Conservation (phyloP, 192 early-diverging fungal species). For the Backusella luteola region DNA sequence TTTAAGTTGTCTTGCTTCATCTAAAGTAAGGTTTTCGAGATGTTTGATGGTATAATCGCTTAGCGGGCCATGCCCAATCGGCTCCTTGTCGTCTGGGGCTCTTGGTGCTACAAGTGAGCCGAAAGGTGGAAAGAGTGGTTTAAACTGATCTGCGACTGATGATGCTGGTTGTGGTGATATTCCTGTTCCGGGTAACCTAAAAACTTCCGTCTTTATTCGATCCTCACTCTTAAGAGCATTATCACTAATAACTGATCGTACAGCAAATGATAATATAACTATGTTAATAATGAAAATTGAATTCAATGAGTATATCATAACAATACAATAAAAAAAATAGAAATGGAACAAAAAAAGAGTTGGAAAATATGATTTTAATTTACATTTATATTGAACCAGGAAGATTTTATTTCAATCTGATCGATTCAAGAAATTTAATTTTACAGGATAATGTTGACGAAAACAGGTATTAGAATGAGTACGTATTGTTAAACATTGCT, state of each 20-base stretch:
- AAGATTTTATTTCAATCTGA: background rate
- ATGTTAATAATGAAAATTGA: background rate
- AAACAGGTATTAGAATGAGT: background rate
- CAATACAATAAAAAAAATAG: background rate
- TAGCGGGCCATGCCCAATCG: background rate
- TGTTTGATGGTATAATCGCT: background rate
- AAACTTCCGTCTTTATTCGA: background rate
- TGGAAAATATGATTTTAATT: background rate
- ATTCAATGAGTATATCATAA: background rate
- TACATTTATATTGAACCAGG: background rate
- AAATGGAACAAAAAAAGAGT: background rate
- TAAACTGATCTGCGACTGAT: background rate
- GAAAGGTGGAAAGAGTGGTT: background rate
- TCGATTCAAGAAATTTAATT: background rate
- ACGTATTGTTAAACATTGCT: background rate
- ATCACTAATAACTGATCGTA: background rate
- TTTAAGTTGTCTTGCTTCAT: background rate
- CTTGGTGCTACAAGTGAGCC: slow-evolving; percentile 1
- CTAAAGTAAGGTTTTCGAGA: background rate
- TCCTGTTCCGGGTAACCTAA: background rate
- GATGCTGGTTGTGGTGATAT: background rate
- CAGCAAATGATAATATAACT: background rate
- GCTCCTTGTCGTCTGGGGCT: background rate
- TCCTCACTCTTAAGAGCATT: background rate
- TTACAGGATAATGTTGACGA: background rate